Conservation (phyloP, 1,139 yeast genomes). For the Entelexis paramagnoliae region DNA sequence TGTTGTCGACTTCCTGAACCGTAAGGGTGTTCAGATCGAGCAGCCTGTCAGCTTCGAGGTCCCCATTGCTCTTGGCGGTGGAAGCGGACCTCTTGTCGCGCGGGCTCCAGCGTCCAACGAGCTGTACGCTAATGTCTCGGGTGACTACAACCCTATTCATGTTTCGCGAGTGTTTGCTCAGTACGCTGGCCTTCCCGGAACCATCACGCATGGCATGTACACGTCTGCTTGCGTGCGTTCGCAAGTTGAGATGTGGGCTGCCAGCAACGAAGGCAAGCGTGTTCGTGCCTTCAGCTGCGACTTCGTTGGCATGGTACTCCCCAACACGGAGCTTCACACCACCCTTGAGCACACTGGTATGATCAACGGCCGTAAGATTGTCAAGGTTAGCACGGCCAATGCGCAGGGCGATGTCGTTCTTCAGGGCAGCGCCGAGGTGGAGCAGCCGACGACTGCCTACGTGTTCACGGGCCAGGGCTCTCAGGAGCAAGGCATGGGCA, state of each 20-base stretch:
- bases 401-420: slow-evolving; percentile 47
- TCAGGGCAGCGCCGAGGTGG: slow-evolving; percentile 95
- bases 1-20: slow-evolving; percentile 80
- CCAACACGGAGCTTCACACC: slow-evolving; percentile 82
- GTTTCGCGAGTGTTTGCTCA: slow-evolving; percentile 90
- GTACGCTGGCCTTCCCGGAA: slow-evolving; percentile 90
- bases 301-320: slow-evolving; percentile 95
- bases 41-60: slow-evolving; percentile 88
- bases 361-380: slow-evolving; percentile 97
- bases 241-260: slow-evolving; percentile 96
- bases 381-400: slow-evolving; percentile 71
- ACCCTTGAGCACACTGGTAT: slow-evolving; percentile 92
- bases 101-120: slow-evolving; percentile 83
- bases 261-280: slow-evolving; percentile 89
- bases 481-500: slow-evolving; percentile 99
- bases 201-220: slow-evolving; percentile 98
- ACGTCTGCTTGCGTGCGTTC: slow-evolving; percentile 93
- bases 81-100: slow-evolving; percentile 55
- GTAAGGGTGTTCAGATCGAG: slow-evolving; percentile 90
- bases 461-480: slow-evolving; percentile 99
- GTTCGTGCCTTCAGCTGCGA: slow-evolving; percentile 88
- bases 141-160: slow-evolving; percentile 97
- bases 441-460: slow-evolving; percentile 92
- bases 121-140: slow-evolving; percentile 94
- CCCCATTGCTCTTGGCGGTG: slow-evolving; percentile 64